Conservation (phyloP, 192 early-diverging fungal genomes). For the Thoreauomyces humboldtii region DNA sequence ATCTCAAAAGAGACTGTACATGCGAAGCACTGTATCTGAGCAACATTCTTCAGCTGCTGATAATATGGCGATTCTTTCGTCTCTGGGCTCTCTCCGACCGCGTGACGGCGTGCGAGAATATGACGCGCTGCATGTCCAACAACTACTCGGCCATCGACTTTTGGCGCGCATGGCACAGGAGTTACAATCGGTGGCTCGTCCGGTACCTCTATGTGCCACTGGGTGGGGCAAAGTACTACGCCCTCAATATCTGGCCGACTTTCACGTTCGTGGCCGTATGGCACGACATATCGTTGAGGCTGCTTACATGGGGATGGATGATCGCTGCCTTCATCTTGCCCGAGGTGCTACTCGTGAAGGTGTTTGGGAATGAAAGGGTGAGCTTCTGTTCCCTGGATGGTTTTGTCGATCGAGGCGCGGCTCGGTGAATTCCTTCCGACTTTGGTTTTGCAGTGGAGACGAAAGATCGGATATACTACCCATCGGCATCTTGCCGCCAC, state of each 20-base stretch:
- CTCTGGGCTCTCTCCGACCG: conserved; percentile 95
- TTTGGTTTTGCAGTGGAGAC: not conserved
- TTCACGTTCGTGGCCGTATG: conserved; percentile 98
- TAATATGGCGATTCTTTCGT: conserved; percentile 97
- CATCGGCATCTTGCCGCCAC: conserved; percentile 41
- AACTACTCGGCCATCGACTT: conserved; percentile 93
- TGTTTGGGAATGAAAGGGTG: conserved; percentile 45
- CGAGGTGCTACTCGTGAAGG: conserved; percentile 63
- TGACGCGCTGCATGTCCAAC: conserved; percentile 94
- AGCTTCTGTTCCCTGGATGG: not conserved
- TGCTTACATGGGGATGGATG: conserved; percentile 92
- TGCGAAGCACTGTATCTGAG: not conserved
- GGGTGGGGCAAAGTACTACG: conserved; percentile 70
- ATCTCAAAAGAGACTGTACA: not conserved
- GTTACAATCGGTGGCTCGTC: conserved; percentile 87
- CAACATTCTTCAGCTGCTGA: conserved; percentile 58
- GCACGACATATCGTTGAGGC: conserved; percentile 86
- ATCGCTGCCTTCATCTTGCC: conserved; percentile 84
- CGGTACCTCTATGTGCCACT: conserved; percentile 90
- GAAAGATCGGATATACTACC: not conserved
- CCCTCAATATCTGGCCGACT: conserved; percentile 78
- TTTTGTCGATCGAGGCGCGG: not conserved
- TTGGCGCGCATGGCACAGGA: conserved; percentile 96
- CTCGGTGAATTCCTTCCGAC: not conserved
- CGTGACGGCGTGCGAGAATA: conserved; percentile 87